Evolutionary conservation across 2,329 filamentous ascomycete species (phyloP), one percentile per base, ranked within the genome.

Genomic region (Epichloe festucae): DNA sequence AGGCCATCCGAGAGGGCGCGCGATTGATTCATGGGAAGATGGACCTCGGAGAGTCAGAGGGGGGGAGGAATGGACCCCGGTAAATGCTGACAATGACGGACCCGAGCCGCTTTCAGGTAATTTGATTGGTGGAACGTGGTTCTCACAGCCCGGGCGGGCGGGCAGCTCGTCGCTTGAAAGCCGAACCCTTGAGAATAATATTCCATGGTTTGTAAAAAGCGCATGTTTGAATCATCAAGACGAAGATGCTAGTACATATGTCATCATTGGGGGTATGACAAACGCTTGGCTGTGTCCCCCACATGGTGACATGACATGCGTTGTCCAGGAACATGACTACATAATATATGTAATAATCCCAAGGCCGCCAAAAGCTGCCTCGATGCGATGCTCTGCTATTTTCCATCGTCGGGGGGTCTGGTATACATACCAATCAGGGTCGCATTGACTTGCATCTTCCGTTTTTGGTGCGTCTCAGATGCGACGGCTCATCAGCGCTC

Each of bases 401-500:
- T 10, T n/a, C 12, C 36, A 38, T 38, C 14, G 27, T 38, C 36
- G 36, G 36, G 36, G 15, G 15, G 15, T 27, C 27, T 27, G 3
- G 27, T 3, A 38, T 38, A n/a, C 15, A 38, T 38, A n/a, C 15
- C 14, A n/a, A 6, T 5, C 42, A n/a, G 14, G 21, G 21, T 4
- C 42, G 42, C 19, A 27, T 27, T 4, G 14, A 8, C 42, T 17
- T 7, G 10, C 23, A n/a, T 27, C 42, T 44, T n/a, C 15, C 8
- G 6, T 8, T 14, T 40, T 14, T 45, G 46, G 19, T 48, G 46
- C 19, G 31, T 7, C 19, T 45, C 50, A 49, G 50, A 49, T 52
- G 50, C 50, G 50, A 52, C 46, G 50, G 50, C 39, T 27, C 15
- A n/a, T 27, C 15, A n/a, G 36, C 21, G 36, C 42, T 34, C 36